Percentiles rank a stretch among this genome's conserved stretches.
phyloP scores from a whole-genome alignment of 1,139 yeast species.

The Hyphopichia wangnamkhiaoensis region DNA sequence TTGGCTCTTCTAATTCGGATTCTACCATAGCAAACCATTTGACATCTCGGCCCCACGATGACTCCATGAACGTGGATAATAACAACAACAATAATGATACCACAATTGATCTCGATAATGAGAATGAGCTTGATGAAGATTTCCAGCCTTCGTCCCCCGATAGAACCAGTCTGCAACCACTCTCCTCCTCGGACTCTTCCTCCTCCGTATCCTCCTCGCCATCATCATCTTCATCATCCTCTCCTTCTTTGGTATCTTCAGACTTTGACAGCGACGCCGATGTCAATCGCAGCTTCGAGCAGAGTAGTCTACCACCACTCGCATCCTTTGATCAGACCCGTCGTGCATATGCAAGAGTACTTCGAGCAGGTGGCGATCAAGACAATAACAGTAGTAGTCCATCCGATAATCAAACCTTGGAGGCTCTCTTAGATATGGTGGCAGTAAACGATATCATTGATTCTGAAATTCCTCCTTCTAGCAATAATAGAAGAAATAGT shows the following conservation, averaged over 20 bases:
- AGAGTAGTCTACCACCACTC: background rate
- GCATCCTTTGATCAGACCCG: background rate
- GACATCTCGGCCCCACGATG: too few species aligned
- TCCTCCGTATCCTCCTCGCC: background rate
- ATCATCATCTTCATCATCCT: background rate
- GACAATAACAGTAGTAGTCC: background rate
- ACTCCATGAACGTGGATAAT: too few species aligned
- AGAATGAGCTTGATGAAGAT: too few species aligned
- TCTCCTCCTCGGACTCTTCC: background rate
- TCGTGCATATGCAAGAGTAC: background rate
- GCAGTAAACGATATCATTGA: background rate
- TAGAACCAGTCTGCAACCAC: background rate
- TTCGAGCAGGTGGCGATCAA: background rate
- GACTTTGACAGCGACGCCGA: too few species aligned
- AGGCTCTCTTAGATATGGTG: background rate
- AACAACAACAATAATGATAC: too few species aligned
- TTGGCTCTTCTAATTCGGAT: background rate
- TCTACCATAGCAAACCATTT: background rate
- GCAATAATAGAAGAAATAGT: too few species aligned
- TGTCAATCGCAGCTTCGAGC: background rate
- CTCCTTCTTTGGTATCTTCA: background rate
- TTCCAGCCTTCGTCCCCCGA: too few species aligned
- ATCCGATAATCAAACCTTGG: background rate
- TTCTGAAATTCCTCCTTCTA: background rate
- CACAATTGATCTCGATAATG: too few species aligned